Conservation (phyloP, 139 green algal genomes). For the Edaphochlamys debaryana region DNA sequence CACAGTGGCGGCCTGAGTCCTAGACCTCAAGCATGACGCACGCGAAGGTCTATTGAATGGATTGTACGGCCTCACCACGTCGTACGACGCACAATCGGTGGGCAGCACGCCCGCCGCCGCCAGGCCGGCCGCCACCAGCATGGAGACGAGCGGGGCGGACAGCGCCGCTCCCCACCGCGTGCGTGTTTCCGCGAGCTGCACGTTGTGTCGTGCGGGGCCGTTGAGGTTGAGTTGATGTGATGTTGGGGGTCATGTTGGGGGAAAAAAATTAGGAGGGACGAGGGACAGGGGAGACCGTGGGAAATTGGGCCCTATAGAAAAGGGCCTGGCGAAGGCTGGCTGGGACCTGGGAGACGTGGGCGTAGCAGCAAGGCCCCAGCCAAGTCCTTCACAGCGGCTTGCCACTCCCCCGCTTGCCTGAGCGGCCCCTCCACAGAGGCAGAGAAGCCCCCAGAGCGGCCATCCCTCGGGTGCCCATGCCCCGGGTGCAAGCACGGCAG, state of each 20-base stretch:
- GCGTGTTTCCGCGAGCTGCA: conserved; percentile 6
- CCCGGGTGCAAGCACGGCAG: no score
- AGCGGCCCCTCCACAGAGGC: neutral
- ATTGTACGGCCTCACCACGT: neutral
- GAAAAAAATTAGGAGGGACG: no score
- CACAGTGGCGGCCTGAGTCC: no score
- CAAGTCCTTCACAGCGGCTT: no score
- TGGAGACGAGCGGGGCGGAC: conserved; percentile 41
- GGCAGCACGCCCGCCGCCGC: conserved; percentile 41
- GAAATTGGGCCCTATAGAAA: no score
- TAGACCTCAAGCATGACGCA: neutral
- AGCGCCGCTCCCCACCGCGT: conserved; percentile 30
- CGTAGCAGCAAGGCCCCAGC: neutral
- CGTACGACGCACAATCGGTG: conserved; percentile 36
- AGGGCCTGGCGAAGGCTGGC: no score
- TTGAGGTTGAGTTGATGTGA: neutral
- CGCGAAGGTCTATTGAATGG: neutral
- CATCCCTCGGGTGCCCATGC: conserved; percentile 23
- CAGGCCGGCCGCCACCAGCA: conserved; percentile 40
- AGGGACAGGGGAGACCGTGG: no score
- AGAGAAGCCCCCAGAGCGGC: conserved; percentile 21
- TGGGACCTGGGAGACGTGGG: neutral
- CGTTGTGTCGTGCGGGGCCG: no score
- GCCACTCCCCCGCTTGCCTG: neutral
- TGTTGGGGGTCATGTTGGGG: no score